Percentiles rank a stretch among this genome's conserved stretches.
phyloP scores from a whole-genome alignment of 768 basidiomycete species.

The Amylocystis lapponica region DNA sequence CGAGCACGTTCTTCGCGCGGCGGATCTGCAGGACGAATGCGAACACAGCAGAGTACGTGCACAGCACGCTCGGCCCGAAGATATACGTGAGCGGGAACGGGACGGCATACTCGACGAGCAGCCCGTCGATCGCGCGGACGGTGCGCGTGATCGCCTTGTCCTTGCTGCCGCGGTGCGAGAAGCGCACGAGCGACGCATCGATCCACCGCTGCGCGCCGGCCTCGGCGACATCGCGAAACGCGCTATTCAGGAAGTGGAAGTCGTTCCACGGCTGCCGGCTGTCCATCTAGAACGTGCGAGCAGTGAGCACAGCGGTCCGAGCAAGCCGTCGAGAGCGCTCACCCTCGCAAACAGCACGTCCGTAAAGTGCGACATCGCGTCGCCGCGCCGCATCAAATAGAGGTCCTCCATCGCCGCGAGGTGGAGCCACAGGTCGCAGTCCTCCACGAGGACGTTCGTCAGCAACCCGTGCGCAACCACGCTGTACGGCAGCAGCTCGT shows the following conservation, averaged over 20 bases:
- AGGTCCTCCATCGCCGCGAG: conserved; percentile 60
- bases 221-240: conserved; percentile 63
- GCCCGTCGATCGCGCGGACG: conserved; percentile 58
- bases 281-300: conserved; percentile 57
- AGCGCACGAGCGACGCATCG: conserved; percentile 61
- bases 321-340: conserved; percentile 5
- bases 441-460: conserved; percentile 53
- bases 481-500: conserved; percentile 55
- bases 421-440: conserved; percentile 62
- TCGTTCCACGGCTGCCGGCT: conserved; percentile 65
- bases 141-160: conserved; percentile 44
- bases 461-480: conserved; percentile 45
- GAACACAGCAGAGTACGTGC: conserved; percentile 62
- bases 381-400: conserved; percentile 74
- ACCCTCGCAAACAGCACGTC: conserved; percentile 76
- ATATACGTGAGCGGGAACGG: conserved; percentile 81
- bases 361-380: conserved; percentile 67
- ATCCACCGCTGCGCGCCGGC: conserved; percentile 49
- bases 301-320: neutral
- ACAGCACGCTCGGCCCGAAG: conserved; percentile 51
- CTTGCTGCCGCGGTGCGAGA: conserved; percentile 56
- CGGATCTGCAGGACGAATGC: conserved; percentile 68
- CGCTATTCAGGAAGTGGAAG: conserved; percentile 79
- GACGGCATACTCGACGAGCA: conserved; percentile 72
- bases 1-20: conserved; percentile 65